Evolutionary conservation across 2,329 filamentous ascomycete genomes (phyloP).

Genomic region (Exophiala sp.): DNA sequence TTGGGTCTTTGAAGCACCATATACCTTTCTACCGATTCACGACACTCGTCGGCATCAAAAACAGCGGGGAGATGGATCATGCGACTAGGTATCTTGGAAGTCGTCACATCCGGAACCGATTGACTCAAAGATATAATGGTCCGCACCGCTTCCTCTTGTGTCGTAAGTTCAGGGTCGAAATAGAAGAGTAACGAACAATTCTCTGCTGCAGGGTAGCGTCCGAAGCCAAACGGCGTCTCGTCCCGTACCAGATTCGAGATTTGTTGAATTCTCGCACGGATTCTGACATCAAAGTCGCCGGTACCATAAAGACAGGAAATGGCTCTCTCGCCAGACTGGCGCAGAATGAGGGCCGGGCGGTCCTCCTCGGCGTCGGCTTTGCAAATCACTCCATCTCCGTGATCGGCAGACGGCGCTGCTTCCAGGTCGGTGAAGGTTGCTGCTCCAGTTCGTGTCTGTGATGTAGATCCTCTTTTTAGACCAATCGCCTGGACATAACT

Average conservation of each 20-base stretch:
- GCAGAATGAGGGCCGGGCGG: neutral
- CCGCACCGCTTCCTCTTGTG: neutral
- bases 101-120: constrained; percentile 7
- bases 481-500: neutral
- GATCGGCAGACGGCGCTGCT: too few relatives aligned
- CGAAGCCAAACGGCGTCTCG: neutral
- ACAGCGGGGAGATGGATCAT: constrained; percentile 42
- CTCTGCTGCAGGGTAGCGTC: neutral
- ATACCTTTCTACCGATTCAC: constrained; percentile 56
- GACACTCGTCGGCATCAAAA: constrained; percentile 33
- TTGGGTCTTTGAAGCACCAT: constrained; percentile 57
- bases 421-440: too few relatives aligned
- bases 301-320: neutral
- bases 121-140: neutral
- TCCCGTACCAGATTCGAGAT: neutral
- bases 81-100: constrained; percentile 43
- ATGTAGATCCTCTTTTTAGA: too few relatives aligned
- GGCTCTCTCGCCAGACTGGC: constrained; percentile 1
- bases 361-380: neutral
- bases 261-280: neutral
- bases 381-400: too few relatives aligned
- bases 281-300: neutral
- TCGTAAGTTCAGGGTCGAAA: neutral
- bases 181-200: neutral
- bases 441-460: too few relatives aligned